These are phyloP conservation scores for Powellomyces hirtus DNA, from an alignment of 192 early-diverging fungal species.

Conservation along the genomic window DNA sequence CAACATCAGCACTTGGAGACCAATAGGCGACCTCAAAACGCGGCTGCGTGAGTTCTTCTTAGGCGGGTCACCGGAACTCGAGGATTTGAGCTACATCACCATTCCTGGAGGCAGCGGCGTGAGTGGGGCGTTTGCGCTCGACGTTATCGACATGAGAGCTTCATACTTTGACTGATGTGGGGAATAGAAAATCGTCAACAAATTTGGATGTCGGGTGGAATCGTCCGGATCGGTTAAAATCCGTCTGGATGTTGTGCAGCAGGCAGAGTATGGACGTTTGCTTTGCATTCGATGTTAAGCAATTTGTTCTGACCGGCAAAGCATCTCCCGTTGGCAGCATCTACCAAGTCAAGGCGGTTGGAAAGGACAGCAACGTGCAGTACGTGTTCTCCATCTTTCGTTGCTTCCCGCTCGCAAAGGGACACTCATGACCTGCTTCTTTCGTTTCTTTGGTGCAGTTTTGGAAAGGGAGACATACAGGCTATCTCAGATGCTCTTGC, in stretches of 20 bases:
- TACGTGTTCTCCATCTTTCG: neutral
- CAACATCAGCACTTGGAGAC: conserved; percentile 35
- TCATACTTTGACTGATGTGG: no score
- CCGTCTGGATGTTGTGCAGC: conserved; percentile 33
- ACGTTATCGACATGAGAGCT: no score
- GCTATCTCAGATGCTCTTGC: conserved; percentile 26
- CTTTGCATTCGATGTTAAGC: neutral
- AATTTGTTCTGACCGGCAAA: neutral
- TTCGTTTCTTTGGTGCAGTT: neutral
- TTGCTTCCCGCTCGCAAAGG: neutral
- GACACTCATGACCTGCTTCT: neutral
- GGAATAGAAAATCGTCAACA: conserved; percentile 26
- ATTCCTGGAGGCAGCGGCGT: conserved; percentile 15
- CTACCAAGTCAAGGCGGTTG: neutral
- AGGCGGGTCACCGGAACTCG: conserved; percentile 35
- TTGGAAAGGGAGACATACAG: conserved; percentile 5
- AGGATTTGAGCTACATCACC: conserved; percentile 33
- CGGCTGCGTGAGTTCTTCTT: conserved; percentile 35
- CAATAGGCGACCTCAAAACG: conserved; percentile 12
- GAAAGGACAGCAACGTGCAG: neutral
- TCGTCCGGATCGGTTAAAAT: conserved; percentile 35
- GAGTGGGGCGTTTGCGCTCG: neutral
- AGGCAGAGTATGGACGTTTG: conserved; percentile 26
- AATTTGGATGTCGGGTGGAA: conserved; percentile 41
- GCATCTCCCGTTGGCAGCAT: neutral